Evolutionary conservation across 352 stramenopile genomes (phyloP).

Genomic region (Nothophytophthora sp.): DNA sequence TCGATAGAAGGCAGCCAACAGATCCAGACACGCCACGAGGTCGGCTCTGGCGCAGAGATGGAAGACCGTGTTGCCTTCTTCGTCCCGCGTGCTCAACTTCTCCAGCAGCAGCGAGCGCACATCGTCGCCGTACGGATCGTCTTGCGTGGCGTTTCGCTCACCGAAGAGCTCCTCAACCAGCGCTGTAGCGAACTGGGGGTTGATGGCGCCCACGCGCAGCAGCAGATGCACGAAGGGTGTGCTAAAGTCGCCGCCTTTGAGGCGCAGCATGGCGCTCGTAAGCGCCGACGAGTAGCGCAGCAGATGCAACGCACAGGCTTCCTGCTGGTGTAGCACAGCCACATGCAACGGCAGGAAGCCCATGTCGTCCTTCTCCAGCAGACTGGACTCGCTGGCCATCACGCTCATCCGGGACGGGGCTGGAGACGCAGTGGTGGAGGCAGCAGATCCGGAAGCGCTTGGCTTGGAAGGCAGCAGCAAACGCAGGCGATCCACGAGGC

Average conservation of each 20-base stretch:
- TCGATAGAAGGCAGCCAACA: slow-evolving; percentile 47
- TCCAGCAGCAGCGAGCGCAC: slow-evolving; percentile 54
- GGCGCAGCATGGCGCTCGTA: slow-evolving; percentile 60
- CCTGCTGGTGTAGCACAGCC: slow-evolving; percentile 59
- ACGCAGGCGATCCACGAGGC: slow-evolving; percentile 42
- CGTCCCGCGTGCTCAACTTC: slow-evolving; percentile 52
- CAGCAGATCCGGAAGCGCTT: too few relatives aligned
- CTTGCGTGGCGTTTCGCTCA: background rate
- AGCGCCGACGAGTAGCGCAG: slow-evolving; percentile 69
- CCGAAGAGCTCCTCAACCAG: slow-evolving; percentile 44
- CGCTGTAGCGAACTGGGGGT: slow-evolving; percentile 42
- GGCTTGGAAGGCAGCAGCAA: slow-evolving; percentile 61
- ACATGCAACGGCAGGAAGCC: slow-evolving; percentile 82
- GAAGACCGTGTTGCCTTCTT: slow-evolving; percentile 80
- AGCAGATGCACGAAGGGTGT: slow-evolving; percentile 74
- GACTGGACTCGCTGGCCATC: slow-evolving; percentile 48
- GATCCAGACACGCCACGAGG: slow-evolving; percentile 42
- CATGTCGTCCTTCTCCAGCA: slow-evolving; percentile 85
- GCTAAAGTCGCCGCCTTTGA: slow-evolving; percentile 62
- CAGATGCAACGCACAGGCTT: slow-evolving; percentile 43
- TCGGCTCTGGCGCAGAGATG: slow-evolving; percentile 77
- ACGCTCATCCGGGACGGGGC: slow-evolving; percentile 31
- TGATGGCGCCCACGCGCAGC: slow-evolving; percentile 64
- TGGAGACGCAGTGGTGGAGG: slow-evolving; percentile 2
- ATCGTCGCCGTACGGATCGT: slow-evolving; percentile 28